Conservation (phyloP, 768 basidiomycete genomes). For the Rickenella mellea region DNA sequence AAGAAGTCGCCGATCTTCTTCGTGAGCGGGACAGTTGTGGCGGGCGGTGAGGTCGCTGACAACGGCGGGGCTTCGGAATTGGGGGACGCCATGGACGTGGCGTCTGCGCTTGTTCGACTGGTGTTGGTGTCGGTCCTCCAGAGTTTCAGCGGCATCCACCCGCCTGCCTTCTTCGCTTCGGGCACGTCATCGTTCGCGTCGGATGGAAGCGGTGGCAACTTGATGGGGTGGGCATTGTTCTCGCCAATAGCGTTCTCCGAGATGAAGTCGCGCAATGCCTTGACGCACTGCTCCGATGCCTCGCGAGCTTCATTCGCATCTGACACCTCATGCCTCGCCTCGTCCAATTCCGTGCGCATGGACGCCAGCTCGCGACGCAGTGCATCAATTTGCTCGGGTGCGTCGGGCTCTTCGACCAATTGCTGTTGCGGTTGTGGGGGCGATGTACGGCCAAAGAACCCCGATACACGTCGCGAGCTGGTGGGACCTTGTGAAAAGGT, state of each 20-base stretch:
- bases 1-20: constrained; percentile 65
- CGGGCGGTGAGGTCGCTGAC: constrained; percentile 19
- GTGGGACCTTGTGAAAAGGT: constrained; percentile 5
- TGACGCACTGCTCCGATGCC: constrained; percentile 80
- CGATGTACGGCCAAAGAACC: constrained; percentile 42
- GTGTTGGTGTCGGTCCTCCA: neutral
- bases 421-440: constrained; percentile 24
- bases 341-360: constrained; percentile 52
- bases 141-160: neutral
- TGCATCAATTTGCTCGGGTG: constrained; percentile 37
- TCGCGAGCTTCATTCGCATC: constrained; percentile 80
- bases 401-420: constrained; percentile 5
- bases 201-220: constrained; percentile 14
- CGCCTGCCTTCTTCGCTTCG: constrained; percentile 2
- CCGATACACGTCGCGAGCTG: constrained; percentile 34
- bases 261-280: constrained; percentile 76
- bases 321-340: constrained; percentile 52
- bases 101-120: no score
- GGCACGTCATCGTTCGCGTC: constrained; percentile 6
- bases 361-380: constrained; percentile 50
- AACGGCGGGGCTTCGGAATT: constrained; percentile 14
- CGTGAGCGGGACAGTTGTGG: constrained; percentile 1
- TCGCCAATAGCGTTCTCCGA: constrained; percentile 60
- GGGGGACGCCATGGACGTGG: constrained; percentile 3
- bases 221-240: constrained; percentile 6